Evolutionary conservation across 1,284 basidiomycete species (phyloP).

Genomic region (Cerrena zonata): DNA sequence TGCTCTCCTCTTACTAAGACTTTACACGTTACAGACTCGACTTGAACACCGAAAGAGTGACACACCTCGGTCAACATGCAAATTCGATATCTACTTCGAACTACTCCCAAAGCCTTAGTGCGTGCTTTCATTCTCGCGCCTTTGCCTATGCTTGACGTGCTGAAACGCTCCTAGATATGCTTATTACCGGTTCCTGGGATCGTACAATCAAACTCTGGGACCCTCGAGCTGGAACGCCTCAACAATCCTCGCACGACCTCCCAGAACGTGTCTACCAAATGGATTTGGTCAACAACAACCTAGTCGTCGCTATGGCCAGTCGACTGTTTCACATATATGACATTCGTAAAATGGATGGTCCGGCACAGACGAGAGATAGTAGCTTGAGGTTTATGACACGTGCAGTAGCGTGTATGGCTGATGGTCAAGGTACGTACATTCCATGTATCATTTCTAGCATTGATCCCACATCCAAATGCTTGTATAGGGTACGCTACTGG

Average conservation of each 20-base stretch:
- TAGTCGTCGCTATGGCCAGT: slow-evolving; percentile 88
- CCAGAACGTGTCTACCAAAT: slow-evolving; percentile 83
- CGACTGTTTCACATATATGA: slow-evolving; percentile 85
- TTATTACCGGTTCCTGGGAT: slow-evolving; percentile 90
- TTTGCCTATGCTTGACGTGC: slow-evolving; percentile 1
- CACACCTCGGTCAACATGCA: slow-evolving; percentile 60
- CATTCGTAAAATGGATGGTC: slow-evolving; percentile 63
- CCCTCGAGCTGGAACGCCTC: slow-evolving; percentile 53
- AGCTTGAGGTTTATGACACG: slow-evolving; percentile 94
- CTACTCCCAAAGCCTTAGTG: slow-evolving; percentile 50
- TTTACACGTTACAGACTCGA: slow-evolving; percentile 51
- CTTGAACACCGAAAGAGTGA: slow-evolving; percentile 54
- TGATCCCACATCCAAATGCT: neutral
- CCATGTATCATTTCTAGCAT: neutral
- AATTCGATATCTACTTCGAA: slow-evolving; percentile 62
- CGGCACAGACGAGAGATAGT: slow-evolving; percentile 80
- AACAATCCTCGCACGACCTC: slow-evolving; percentile 60
- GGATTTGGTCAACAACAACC: slow-evolving; percentile 64
- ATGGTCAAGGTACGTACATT: slow-evolving; percentile 71
- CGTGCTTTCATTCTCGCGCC: slow-evolving; percentile 20
- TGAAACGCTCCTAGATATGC: slow-evolving; percentile 43
- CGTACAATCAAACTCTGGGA: slow-evolving; percentile 85
- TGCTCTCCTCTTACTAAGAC: slow-evolving; percentile 2
- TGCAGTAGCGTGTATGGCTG: slow-evolving; percentile 84
- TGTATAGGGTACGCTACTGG: slow-evolving; percentile 82